These are phyloP conservation scores for Colletotrichum liaoningense DNA, from an alignment of 2,329 filamentous ascomycete species.

Conservation along the genomic window DNA sequence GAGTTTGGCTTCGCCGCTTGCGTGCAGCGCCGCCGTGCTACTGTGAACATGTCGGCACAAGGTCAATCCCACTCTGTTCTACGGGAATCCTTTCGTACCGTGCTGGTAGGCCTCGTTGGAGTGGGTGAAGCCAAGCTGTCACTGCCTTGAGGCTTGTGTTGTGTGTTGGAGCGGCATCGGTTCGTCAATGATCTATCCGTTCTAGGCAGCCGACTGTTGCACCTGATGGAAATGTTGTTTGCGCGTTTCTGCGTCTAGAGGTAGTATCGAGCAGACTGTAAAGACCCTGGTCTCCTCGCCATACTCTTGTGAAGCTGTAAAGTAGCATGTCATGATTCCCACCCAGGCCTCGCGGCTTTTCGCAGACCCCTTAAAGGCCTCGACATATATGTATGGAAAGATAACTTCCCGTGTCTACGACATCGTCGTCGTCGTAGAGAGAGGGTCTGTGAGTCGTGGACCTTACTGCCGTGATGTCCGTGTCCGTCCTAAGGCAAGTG, in stretches of 20 bases:
- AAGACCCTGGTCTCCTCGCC: not conserved
- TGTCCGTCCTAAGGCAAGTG: constrained; percentile 18
- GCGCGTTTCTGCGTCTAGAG: not conserved
- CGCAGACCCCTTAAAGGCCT: not conserved
- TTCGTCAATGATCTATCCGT: not conserved
- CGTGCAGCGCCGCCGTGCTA: constrained; percentile 9
- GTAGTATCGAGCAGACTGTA: not conserved
- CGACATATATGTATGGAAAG: not conserved
- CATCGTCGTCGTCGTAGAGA: not conserved
- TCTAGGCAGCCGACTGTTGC: not conserved
- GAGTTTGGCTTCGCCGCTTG: constrained; percentile 28
- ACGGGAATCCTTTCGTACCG: too few relatives aligned
- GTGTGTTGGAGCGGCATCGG: not conserved
- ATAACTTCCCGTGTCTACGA: not conserved
- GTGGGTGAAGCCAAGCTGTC: constrained; percentile 28
- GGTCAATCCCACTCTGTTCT: constrained; percentile 14
- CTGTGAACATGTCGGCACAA: constrained; percentile 25
- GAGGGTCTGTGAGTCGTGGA: constrained; percentile 14
- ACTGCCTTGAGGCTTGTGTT: not conserved
- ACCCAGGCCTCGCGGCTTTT: not conserved
- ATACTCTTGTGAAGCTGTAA: not conserved
- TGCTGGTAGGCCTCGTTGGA: not conserved
- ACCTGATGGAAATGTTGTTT: not conserved
- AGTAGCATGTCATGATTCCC: not conserved
- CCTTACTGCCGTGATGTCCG: constrained; percentile 15